Percentiles rank a stretch among this genome's conserved stretches.
Conservation (phyloP, 2,329 filamentous ascomycete species). For the Sclerotiophoma versabilis region DNA sequence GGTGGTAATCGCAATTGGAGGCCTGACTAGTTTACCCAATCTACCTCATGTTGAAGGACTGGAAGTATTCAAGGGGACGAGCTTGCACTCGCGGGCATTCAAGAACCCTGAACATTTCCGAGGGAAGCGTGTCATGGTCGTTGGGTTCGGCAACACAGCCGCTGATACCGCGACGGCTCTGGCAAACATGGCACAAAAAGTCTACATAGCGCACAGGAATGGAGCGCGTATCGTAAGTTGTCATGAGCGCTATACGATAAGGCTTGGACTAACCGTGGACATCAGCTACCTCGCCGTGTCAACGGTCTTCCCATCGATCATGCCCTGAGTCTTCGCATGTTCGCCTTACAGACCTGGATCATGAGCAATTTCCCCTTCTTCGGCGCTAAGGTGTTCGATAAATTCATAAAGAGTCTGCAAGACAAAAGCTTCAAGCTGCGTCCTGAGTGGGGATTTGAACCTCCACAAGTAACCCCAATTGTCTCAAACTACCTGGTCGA, state of each 20-base stretch:
- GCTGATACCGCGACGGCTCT: conserved; percentile 35
- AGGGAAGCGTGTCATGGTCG: conserved; percentile 31
- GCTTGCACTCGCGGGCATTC: conserved; percentile 23
- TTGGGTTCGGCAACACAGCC: conserved; percentile 37
- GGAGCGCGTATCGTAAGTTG: conserved; percentile 27
- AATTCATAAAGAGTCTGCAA: conserved; percentile 26
- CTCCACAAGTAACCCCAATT: conserved; percentile 27
- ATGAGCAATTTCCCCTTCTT: conserved; percentile 21
- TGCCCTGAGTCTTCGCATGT: conserved; percentile 21
- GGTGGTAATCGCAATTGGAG: conserved; percentile 30
- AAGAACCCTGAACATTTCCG: conserved; percentile 22
- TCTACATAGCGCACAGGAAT: conserved; percentile 36
- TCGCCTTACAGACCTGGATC: conserved; percentile 20
- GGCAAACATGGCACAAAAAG: conserved; percentile 24
- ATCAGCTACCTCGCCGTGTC: conserved; percentile 24
- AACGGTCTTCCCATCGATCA: conserved; percentile 27
- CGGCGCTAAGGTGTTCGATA: conserved; percentile 28
- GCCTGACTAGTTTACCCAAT: conserved; percentile 24
- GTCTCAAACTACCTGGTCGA: conserved; percentile 28
- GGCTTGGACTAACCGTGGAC: not conserved
- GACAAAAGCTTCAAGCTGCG: conserved; percentile 32
- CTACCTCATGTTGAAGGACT: conserved; percentile 25
- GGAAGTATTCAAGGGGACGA: conserved; percentile 25
- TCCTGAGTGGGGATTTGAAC: conserved; percentile 34
- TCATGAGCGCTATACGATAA: too few relatives aligned